Percentiles rank a stretch among this genome's conserved stretches.
phyloP scores from a whole-genome alignment of 805 yeast genomes.

The Candida oleophila region DNA sequence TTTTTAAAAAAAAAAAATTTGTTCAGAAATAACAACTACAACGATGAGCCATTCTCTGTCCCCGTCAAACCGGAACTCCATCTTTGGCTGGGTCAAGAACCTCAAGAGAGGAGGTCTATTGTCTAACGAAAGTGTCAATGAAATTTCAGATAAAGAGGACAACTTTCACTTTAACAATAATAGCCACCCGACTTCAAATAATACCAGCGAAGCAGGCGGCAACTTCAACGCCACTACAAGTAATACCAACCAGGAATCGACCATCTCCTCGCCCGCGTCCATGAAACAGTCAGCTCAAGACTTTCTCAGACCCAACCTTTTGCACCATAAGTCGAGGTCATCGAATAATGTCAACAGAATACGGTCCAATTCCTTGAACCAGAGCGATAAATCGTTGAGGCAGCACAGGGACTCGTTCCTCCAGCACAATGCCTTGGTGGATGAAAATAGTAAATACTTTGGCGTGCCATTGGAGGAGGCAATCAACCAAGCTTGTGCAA shows the following conservation, averaged over 20 bases:
- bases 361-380: conserved; percentile 36
- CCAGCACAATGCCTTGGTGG: conserved; percentile 42
- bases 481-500: conserved; percentile 72
- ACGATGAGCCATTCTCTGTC: conserved; percentile 38
- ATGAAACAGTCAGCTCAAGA: conserved; percentile 1
- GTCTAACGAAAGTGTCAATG: conserved; percentile 40
- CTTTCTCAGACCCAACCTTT: conserved; percentile 13
- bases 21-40: too few species aligned
- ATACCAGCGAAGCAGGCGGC: not conserved
- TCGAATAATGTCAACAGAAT: conserved; percentile 44
- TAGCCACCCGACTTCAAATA: too few species aligned
- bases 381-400: conserved; percentile 29
- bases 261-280: conserved; percentile 9
- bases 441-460: conserved; percentile 58
- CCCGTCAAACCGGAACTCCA: conserved; percentile 37
- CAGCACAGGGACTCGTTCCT: conserved; percentile 53
- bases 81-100: conserved; percentile 47
- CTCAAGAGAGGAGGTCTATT: conserved; percentile 35
- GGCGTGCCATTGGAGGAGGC: conserved; percentile 78
- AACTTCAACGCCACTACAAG: conserved; percentile 11
- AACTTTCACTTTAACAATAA: conserved; percentile 8
- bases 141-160: conserved; percentile 17
- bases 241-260: not conserved
- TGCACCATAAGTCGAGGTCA: conserved; percentile 51
- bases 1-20: not conserved